Evolutionary conservation across 106 monocot genomes (phyloP).

Genomic region (Triglochin maritima): DNA sequence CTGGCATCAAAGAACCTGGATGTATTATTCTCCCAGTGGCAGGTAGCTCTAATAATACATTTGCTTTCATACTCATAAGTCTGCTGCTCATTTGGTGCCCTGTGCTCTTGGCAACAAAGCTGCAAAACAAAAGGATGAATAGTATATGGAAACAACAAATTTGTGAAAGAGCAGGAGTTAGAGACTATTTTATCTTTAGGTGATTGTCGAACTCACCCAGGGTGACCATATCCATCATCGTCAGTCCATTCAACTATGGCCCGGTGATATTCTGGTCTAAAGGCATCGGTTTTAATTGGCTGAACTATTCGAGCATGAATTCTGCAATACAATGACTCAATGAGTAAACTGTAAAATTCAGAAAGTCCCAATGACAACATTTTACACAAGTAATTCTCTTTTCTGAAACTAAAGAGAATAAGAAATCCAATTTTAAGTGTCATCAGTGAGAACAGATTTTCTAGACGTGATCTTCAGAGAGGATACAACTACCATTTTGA

Average conservation of each 20-base stretch:
- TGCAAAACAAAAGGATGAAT: conserved; percentile 7
- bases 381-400: no score
- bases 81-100: conserved; percentile 87
- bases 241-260: conserved; percentile 62
- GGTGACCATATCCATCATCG: conserved; percentile 51
- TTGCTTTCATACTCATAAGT: conserved; percentile 90
- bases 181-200: neutral
- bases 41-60: conserved; percentile 77
- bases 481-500: no score
- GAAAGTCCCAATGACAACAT: neutral
- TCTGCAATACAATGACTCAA: conserved; percentile 21
- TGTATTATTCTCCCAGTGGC: conserved; percentile 36
- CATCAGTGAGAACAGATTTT: no score
- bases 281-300: conserved; percentile 43
- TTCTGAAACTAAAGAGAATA: no score
- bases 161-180: no score
- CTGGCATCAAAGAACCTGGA: conserved; percentile 60
- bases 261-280: conserved; percentile 73
- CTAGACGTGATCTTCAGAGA: no score
- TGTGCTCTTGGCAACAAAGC: conserved; percentile 92
- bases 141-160: no score
- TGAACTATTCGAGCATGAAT: conserved; percentile 46
- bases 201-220: conserved; percentile 35
- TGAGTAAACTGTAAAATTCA: neutral
- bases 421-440: no score